Evolutionary conservation across 208 protist species (phyloP).

Genomic region (Leptomonas pyrrhocoris): DNA sequence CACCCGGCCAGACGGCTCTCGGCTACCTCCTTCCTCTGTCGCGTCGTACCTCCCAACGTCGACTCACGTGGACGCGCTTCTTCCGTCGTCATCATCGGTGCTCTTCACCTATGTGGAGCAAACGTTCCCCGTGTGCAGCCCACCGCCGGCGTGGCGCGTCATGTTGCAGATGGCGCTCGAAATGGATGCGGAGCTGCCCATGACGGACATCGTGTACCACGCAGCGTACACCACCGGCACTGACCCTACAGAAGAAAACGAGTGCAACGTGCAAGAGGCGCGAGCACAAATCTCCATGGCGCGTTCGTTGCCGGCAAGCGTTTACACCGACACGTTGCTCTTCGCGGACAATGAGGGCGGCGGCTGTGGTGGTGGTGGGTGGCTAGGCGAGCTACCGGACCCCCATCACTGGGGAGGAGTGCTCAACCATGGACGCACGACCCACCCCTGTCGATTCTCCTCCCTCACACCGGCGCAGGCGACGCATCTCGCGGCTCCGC

Average conservation of each 20-base stretch:
- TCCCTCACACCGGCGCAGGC: slow-evolving; percentile 19
- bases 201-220: not conserved
- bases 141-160: slow-evolving; percentile 56
- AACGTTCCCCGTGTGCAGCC: slow-evolving; percentile 59
- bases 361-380: not conserved
- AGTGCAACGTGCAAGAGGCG: no score
- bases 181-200: slow-evolving; percentile 46
- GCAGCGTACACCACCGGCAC: not conserved
- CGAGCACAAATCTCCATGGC: no score
- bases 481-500: slow-evolving; percentile 26
- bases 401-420: slow-evolving; percentile 30
- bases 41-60: no score
- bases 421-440: slow-evolving; percentile 11
- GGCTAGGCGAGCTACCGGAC: slow-evolving; percentile 23
- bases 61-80: not conserved
- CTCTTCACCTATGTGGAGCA: slow-evolving; percentile 63
- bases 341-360: not conserved
- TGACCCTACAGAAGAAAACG: slow-evolving; percentile 7
- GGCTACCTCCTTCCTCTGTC: slow-evolving; percentile 12
- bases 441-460: slow-evolving; percentile 28
- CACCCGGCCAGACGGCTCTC: slow-evolving; percentile 43
- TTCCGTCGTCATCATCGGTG: not conserved
- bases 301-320: not conserved
- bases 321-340: not conserved
- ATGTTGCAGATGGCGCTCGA: slow-evolving; percentile 73